Evolutionary conservation across 2,329 filamentous ascomycete species (phyloP).

Genomic region (Diplodia sapinea): DNA sequence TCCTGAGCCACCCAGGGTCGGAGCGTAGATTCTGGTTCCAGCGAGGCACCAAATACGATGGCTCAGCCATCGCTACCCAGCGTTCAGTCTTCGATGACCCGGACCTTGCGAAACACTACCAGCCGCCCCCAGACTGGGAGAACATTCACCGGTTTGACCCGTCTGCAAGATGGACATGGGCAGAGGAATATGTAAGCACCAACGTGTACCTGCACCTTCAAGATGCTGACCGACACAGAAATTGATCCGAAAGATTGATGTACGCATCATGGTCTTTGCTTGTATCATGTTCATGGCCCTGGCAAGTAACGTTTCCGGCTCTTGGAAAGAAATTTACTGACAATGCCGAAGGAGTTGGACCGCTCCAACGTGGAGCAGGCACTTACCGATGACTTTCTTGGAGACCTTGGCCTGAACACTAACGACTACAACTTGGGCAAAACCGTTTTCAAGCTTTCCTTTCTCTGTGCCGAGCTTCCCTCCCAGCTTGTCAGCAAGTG

Average conservation of each 20-base stretch:
- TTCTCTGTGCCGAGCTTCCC: conserved; percentile 38
- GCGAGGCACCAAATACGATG: conserved; percentile 33
- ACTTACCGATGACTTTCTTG: conserved; percentile 38
- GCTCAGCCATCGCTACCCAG: conserved; percentile 34
- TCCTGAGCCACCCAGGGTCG: conserved; percentile 34
- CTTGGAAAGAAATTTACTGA: conserved; percentile 30
- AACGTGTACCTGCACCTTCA: neutral
- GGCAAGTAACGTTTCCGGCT: neutral
- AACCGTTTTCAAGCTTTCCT: conserved; percentile 36
- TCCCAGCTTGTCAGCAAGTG: conserved; percentile 39
- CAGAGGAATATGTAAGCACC: conserved; percentile 33
- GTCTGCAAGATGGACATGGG: conserved; percentile 38
- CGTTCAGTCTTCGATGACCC: conserved; percentile 34
- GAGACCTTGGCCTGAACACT: conserved; percentile 37
- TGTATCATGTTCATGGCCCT: conserved; percentile 60
- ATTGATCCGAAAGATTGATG: conserved; percentile 43
- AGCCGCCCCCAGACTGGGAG: conserved; percentile 36
- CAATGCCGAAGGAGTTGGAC: conserved; percentile 47
- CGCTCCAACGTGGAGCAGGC: conserved; percentile 37
- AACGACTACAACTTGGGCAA: conserved; percentile 39
- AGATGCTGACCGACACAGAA: conserved; percentile 24
- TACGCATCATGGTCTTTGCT: conserved; percentile 44
- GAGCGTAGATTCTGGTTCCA: conserved; percentile 40
- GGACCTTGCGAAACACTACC: conserved; percentile 33
- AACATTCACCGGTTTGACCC: conserved; percentile 39